Conservation (phyloP, 2,329 filamentous ascomycete genomes). For the Lachnellula suecica region DNA sequence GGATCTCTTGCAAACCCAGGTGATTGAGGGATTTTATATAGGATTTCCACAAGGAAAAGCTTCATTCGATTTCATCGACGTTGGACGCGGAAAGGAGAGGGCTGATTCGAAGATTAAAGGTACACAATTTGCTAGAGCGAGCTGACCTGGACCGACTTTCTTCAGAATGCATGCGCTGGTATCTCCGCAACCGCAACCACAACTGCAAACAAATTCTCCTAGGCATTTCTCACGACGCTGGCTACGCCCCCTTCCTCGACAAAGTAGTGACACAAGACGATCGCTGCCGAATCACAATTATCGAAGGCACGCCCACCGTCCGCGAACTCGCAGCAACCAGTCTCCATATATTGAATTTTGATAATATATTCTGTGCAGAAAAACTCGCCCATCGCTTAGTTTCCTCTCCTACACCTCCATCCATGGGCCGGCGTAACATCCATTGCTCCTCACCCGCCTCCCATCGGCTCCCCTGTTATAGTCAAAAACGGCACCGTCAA, state of each 20-base stretch:
- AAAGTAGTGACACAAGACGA: slow-evolving; percentile 48
- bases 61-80: slow-evolving; percentile 63
- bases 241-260: slow-evolving; percentile 59
- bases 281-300: slow-evolving; percentile 47
- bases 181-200: slow-evolving; percentile 56
- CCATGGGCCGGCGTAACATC: slow-evolving; percentile 33
- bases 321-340: slow-evolving; percentile 48
- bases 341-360: slow-evolving; percentile 46
- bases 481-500: slow-evolving; percentile 21
- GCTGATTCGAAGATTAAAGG: slow-evolving; percentile 62
- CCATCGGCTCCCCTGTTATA: slow-evolving; percentile 16
- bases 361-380: slow-evolving; percentile 52
- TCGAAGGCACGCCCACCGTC: slow-evolving; percentile 54
- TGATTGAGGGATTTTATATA: slow-evolving; percentile 53
- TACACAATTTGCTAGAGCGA: slow-evolving; percentile 36
- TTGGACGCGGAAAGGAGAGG: slow-evolving; percentile 58
- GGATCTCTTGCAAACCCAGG: slow-evolving; percentile 43
- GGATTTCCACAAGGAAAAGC: slow-evolving; percentile 60
- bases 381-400: slow-evolving; percentile 45
- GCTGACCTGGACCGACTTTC: too few species aligned
- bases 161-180: slow-evolving; percentile 47
- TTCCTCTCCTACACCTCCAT: slow-evolving; percentile 24
- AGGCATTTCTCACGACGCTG: slow-evolving; percentile 61
- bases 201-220: slow-evolving; percentile 63
- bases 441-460: slow-evolving; percentile 22